Conservation (phyloP, 2,329 filamentous ascomycete genomes). For the Graphiopsis chlorocephala region DNA sequence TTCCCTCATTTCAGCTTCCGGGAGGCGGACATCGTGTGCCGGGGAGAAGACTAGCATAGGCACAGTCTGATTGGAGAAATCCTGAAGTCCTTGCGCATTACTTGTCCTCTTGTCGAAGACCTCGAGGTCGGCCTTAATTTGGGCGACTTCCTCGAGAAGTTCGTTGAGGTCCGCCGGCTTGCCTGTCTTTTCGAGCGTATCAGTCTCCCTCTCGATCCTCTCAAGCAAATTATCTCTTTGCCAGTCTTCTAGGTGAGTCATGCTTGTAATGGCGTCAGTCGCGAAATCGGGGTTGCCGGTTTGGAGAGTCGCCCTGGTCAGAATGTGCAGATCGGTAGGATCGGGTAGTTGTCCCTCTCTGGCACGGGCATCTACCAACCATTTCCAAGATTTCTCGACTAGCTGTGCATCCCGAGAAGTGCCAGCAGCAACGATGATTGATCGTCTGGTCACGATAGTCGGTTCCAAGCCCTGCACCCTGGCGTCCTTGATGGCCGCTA, state of each 20-base stretch:
- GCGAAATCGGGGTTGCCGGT: slow-evolving; percentile 23
- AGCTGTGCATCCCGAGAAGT: slow-evolving; percentile 29
- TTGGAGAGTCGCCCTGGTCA: slow-evolving; percentile 28
- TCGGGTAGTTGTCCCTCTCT: slow-evolving; percentile 19
- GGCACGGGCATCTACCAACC: slow-evolving; percentile 25
- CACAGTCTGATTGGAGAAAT: slow-evolving; percentile 36
- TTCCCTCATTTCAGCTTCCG: slow-evolving; percentile 32
- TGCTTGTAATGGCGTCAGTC: slow-evolving; percentile 18
- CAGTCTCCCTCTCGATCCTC: not conserved
- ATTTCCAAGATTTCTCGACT: slow-evolving; percentile 31
- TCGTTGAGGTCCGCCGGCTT: not conserved
- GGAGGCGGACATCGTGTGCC: slow-evolving; percentile 18
- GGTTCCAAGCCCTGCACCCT: slow-evolving; percentile 28
- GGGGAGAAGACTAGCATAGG: slow-evolving; percentile 37
- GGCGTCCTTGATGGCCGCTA: slow-evolving; percentile 30
- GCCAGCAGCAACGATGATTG: slow-evolving; percentile 36
- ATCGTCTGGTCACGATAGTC: slow-evolving; percentile 34
- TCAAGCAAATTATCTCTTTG: not conserved
- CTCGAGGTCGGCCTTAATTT: slow-evolving; percentile 25
- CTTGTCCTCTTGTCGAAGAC: slow-evolving; percentile 25
- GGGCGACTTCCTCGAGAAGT: slow-evolving; percentile 19
- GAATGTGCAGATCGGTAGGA: slow-evolving; percentile 26
- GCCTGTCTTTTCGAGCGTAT: not conserved
- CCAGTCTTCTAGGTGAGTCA: slow-evolving; percentile 2
- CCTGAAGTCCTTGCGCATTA: slow-evolving; percentile 25